phyloP scores from a whole-genome alignment of 805 yeast species.

The Lipomyces oligophaga region DNA sequence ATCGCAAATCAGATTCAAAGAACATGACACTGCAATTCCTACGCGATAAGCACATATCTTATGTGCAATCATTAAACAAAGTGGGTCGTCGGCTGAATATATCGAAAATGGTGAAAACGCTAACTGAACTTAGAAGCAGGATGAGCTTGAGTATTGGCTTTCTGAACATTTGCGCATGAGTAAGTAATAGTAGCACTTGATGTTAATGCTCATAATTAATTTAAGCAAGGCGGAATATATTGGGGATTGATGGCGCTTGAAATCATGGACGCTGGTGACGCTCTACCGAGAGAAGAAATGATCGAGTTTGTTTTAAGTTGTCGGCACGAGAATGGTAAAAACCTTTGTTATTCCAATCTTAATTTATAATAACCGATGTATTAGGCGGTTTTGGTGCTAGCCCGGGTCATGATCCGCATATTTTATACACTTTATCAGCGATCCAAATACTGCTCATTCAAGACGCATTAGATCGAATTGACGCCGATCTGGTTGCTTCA shows the following conservation, averaged over 20 bases:
- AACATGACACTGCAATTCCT: constrained; percentile 26
- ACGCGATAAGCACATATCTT: constrained; percentile 55
- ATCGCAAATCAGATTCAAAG: neutral
- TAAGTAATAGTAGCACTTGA: constrained; percentile 13
- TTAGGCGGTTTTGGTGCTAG: constrained; percentile 88
- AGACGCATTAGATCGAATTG: constrained; percentile 49
- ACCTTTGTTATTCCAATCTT: too few relatives aligned
- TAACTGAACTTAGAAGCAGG: constrained; percentile 39
- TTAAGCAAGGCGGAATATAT: constrained; percentile 62
- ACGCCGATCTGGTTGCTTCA: constrained; percentile 37
- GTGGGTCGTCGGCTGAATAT: constrained; percentile 23
- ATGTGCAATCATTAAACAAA: constrained; percentile 51
- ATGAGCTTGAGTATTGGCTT: constrained; percentile 76
- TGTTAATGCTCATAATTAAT: neutral
- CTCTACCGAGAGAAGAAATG: constrained; percentile 60
- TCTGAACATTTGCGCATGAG: constrained; percentile 83
- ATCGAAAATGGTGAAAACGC: neutral
- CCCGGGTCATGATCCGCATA: constrained; percentile 85
- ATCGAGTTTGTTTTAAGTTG: constrained; percentile 68
- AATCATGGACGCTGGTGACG: constrained; percentile 52
- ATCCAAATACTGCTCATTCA: constrained; percentile 72
- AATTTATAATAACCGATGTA: neutral
- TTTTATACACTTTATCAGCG: constrained; percentile 80
- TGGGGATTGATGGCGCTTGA: constrained; percentile 88
- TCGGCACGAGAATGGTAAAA: constrained; percentile 42